These are phyloP conservation scores for Primulina tabacum DNA, from an alignment of 257 asterid genomes.

Conservation along the genomic window DNA sequence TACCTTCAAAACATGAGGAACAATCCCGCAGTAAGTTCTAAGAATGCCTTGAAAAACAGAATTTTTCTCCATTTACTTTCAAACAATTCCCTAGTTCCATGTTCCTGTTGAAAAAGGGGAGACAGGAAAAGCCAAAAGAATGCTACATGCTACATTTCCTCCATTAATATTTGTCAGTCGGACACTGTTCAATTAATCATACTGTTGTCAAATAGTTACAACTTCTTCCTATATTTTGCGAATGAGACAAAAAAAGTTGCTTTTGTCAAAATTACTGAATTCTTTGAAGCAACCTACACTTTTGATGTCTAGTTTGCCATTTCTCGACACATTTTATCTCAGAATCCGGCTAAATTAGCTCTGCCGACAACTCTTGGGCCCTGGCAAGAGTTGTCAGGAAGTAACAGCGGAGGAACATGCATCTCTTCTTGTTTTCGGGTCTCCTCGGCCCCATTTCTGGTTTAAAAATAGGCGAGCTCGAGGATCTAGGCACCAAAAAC, in stretches of 20 bases:
- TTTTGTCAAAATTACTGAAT: too few species aligned
- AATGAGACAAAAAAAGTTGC: too few species aligned
- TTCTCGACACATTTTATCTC: constrained; percentile 44
- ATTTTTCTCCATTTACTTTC: neutral
- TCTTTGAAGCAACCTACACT: too few species aligned
- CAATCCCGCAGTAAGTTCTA: neutral
- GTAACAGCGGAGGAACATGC: constrained; percentile 71
- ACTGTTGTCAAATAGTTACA: neutral
- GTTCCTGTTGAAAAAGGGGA: neutral
- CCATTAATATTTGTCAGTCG: neutral
- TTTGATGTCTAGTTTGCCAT: constrained; percentile 29
- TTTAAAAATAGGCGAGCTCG: constrained; percentile 77
- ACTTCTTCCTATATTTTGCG: neutral
- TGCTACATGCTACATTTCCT: constrained; percentile 6
- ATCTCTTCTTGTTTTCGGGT: constrained; percentile 75
- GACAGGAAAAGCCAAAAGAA: constrained; percentile 4
- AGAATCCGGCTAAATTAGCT: constrained; percentile 12
- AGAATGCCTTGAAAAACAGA: neutral
- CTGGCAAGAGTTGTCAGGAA: constrained; percentile 63
- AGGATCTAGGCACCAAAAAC: constrained; percentile 79
- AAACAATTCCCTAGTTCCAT: neutral
- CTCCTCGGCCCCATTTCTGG: constrained; percentile 69
- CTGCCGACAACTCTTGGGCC: constrained; percentile 42
- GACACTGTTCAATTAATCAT: neutral
- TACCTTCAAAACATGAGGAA: constrained; percentile 25